Percentiles rank a stretch among this genome's conserved stretches.
Evolutionary conservation across 2,329 filamentous ascomycete species (phyloP).

Genomic region (Bipolaris bicolor): DNA sequence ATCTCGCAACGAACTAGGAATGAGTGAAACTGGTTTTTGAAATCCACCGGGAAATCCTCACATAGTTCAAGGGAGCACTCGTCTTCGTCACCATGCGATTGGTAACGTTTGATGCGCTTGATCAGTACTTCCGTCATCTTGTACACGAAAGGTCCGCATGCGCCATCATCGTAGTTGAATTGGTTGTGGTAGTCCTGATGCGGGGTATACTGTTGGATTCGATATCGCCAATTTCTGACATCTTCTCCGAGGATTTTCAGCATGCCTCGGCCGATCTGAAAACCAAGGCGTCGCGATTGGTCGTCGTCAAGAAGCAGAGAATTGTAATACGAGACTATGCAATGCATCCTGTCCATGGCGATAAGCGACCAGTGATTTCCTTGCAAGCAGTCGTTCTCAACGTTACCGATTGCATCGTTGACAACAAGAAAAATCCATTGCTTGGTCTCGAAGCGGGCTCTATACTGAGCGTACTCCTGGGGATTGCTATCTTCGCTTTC

Average conservation of each 20-base stretch:
- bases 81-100: not conserved
- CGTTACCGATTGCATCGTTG: conserved; percentile 27
- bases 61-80: not conserved
- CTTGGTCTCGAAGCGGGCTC: conserved; percentile 18
- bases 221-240: not conserved
- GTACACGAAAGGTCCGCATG: conserved; percentile 32
- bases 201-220: conserved; percentile 10
- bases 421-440: conserved; percentile 35
- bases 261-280: conserved; percentile 10
- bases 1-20: conserved; percentile 7
- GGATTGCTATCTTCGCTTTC: conserved; percentile 4
- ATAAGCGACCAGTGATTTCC: conserved; percentile 36
- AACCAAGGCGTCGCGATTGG: not conserved
- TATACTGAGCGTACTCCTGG: conserved; percentile 14
- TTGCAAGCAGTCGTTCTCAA: conserved; percentile 3
- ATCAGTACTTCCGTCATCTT: conserved; percentile 19
- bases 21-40: conserved; percentile 13
- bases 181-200: conserved; percentile 22
- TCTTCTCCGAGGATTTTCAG: conserved; percentile 21
- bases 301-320: conserved; percentile 6
- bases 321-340: conserved; percentile 26
- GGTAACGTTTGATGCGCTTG: not conserved
- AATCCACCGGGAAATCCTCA: not conserved
- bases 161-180: conserved; percentile 17
- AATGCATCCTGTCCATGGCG: conserved; percentile 17